These are phyloP conservation scores for Saccharomycopsis oosterbeekiorum DNA, from an alignment of 805 yeast species.

Conservation along the genomic window DNA sequence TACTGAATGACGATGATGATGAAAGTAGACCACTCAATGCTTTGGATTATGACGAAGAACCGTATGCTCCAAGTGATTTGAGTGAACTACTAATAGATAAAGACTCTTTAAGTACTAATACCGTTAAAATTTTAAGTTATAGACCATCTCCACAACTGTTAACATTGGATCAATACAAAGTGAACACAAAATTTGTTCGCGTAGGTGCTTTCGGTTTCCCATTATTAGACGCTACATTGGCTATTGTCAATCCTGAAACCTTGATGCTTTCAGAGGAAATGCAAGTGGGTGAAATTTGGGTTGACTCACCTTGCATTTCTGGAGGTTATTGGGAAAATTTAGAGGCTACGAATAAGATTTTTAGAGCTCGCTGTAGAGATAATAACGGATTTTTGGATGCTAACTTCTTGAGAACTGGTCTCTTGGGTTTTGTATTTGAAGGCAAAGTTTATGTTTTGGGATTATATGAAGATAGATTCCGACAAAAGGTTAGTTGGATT, in stretches of 20 bases:
- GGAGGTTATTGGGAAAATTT: slow-evolving; percentile 79
- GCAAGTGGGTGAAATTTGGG: slow-evolving; percentile 95
- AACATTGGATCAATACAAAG: slow-evolving; percentile 25
- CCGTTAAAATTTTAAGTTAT: slow-evolving; percentile 55
- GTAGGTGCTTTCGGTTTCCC: slow-evolving; percentile 94
- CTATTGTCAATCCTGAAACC: slow-evolving; percentile 91
- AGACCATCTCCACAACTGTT: slow-evolving; percentile 43
- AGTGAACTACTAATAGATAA: slow-evolving; percentile 66
- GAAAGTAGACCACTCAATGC: background rate
- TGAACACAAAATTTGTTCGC: slow-evolving; percentile 26
- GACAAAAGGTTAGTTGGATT: slow-evolving; percentile 64
- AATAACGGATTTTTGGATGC: slow-evolving; percentile 59
- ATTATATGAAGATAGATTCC: slow-evolving; percentile 79
- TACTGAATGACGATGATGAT: slow-evolving; percentile 30
- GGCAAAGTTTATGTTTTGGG: slow-evolving; percentile 88
- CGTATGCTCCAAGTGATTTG: slow-evolving; percentile 30
- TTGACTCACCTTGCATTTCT: slow-evolving; percentile 84
- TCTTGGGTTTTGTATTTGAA: slow-evolving; percentile 77
- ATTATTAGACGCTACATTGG: slow-evolving; percentile 85
- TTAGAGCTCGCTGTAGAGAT: slow-evolving; percentile 74
- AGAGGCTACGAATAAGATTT: slow-evolving; percentile 60
- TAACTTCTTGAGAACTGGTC: slow-evolving; percentile 83
- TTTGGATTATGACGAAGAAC: slow-evolving; percentile 15
- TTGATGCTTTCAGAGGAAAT: slow-evolving; percentile 59
- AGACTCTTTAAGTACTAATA: slow-evolving; percentile 60